These are phyloP conservation scores for Thecaphora thlaspeos DNA, from an alignment of 1,284 basidiomycete genomes.

Conservation along the genomic window DNA sequence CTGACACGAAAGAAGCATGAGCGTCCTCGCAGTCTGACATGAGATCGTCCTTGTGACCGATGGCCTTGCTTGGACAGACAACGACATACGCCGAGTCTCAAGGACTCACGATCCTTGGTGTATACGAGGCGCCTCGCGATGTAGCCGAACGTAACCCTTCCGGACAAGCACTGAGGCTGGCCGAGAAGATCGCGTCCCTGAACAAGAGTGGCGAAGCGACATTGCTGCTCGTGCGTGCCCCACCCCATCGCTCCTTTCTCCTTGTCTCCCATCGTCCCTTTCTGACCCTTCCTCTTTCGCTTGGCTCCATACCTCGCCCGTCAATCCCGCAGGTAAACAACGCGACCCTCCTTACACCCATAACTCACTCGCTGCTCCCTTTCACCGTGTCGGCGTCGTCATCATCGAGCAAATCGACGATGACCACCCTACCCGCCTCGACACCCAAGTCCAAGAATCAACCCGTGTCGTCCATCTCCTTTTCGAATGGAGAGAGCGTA, in stretches of 20 bases:
- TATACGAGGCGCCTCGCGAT: conserved; percentile 33
- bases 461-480: conserved; percentile 4
- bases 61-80: not conserved
- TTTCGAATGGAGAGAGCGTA: conserved; percentile 5
- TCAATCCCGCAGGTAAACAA: conserved; percentile 13
- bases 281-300: too few species aligned
- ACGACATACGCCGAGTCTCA: conserved; percentile 13
- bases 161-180: conserved; percentile 16
- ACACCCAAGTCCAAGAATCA: conserved; percentile 15
- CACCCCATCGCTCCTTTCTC: too few species aligned
- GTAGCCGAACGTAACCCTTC: conserved; percentile 13
- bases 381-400: conserved; percentile 6
- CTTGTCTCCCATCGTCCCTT: too few species aligned
- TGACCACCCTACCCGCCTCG: not conserved
- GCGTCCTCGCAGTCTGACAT: too few species aligned
- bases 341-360: conserved; percentile 9
- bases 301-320: too few species aligned
- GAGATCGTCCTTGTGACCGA: not conserved
- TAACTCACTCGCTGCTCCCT: conserved; percentile 7
- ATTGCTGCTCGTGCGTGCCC: conserved; percentile 4
- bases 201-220: conserved; percentile 8
- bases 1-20: too few species aligned
- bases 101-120: conserved; percentile 11
- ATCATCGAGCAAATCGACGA: not conserved
- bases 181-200: conserved; percentile 22